Base-by-base conservation (phyloP, 23 red algal species). In the Chondrus crispus region DNA sequence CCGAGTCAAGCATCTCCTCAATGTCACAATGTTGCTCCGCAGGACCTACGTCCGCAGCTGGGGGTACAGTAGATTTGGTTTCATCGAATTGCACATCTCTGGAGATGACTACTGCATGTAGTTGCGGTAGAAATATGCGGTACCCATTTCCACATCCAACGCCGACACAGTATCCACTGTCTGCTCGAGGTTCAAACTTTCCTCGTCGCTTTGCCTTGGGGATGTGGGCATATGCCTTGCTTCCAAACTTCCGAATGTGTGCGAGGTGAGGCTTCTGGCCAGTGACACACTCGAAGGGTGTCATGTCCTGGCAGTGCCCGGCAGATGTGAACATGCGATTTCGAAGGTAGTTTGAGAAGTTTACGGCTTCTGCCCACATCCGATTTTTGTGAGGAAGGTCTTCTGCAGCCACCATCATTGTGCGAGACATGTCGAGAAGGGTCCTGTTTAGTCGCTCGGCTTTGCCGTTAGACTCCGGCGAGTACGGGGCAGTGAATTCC, bases 241-340 rank as follows among this genome's bases (percentile, higher is more conserved):
- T 19, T 74, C 85, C 85, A 60, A 79, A 89, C 32, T 60, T 62
- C 26, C 71, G 41, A 10, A 89, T 20, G 14, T 77, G 69, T 28
- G 14, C 42, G 39, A 89, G 0, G 11, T 32, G 0, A n/a, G 60
- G 60, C 35, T 48, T 1, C 24, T 37, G 37, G 32, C 71, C 71
- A 37, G 32, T 26, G 28, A 77, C 26, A 24, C 22, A 26, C 1
- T 77, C 71, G 44, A 46, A 77, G 44, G 71, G 44, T 48, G 71
- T 77, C n/a, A n/a, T 35, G 37, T 38, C 24, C 26, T 66, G 26
- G 60, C 0, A 32, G 35, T 66, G 26, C 26, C 7, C 26, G 60
- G 26, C 0, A 32, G 26, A 32, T 66, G 60, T 32, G 5, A 7
- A 22, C 60, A 66, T 22, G 26, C 60, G 0, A 66, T 66, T 66